Conservation (phyloP, 352 stramenopile genomes). For the Globisporangium acanthophoron region DNA sequence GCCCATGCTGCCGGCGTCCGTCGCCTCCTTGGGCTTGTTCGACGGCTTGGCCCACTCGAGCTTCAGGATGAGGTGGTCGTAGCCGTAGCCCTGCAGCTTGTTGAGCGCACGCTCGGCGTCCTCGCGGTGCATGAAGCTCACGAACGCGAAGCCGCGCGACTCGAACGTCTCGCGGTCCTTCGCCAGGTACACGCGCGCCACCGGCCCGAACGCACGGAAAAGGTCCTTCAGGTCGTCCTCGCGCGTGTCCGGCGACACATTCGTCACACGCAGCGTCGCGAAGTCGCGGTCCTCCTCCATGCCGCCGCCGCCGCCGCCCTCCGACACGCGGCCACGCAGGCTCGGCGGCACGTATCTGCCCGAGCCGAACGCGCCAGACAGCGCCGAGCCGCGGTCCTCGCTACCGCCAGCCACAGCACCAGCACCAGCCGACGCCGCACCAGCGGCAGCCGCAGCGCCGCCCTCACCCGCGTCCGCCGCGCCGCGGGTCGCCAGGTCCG, state of each 20-base stretch:
- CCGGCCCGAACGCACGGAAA: constrained; percentile 95
- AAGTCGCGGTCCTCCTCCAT: constrained; percentile 71
- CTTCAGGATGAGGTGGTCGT: constrained; percentile 99
- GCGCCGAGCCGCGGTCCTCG: constrained; percentile 37
- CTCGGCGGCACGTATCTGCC: constrained; percentile 86
- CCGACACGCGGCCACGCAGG: constrained; percentile 46
- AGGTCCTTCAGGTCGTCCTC: constrained; percentile 98
- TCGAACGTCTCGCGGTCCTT: constrained; percentile 98
- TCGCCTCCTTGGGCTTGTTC: constrained; percentile 72
- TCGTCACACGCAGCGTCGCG: constrained; percentile 97
- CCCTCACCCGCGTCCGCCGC: constrained; percentile 25
- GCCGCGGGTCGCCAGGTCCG: constrained; percentile 53
- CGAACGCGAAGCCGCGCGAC: constrained; percentile 97
- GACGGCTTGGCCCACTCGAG: constrained; percentile 98
- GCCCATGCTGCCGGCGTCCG: constrained; percentile 73
- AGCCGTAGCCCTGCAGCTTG: constrained; percentile 96
- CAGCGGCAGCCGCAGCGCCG: constrained; percentile 5
- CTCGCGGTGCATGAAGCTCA: constrained; percentile 96
- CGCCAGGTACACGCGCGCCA: constrained; percentile 96
- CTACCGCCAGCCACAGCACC: constrained; percentile 20
- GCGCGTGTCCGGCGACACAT: constrained; percentile 97
- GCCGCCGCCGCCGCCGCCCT: constrained; percentile 17
- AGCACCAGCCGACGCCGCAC: constrained; percentile 16
- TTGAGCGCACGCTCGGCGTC: constrained; percentile 96
- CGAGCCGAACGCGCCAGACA: constrained; percentile 71